Base-by-base conservation (phyloP, 371 early-diverging fungal genomes). In the Syncephalastrum racemosum region DNA sequence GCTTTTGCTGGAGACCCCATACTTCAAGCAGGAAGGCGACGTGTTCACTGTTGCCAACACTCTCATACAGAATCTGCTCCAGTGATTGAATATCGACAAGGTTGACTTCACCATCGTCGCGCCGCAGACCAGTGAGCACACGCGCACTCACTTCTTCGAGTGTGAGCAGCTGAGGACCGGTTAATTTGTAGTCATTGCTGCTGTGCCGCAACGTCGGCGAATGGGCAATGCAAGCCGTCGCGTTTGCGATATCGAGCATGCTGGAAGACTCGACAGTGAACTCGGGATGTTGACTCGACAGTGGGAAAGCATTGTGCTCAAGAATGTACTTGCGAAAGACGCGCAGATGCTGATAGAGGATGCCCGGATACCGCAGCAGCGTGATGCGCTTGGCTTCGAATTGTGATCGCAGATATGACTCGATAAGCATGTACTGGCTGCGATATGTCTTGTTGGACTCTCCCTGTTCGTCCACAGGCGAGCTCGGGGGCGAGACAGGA, bases 321-420 rank as follows among this genome's bases (percentile, higher is more conserved):
- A 64, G 63, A 56, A 79, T 71, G 50, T 79, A 73, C 47, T 75
- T 69, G 46, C 75, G 62, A 64, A 79, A 79, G 16, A 75, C 73
- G 7, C 70, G 43, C 25, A 79, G 47, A 60, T 79, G 79, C 56
- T 79, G 75, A 36, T 75, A 70, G 18, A 79, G 64, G 8, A 79
- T 66, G 45, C 79, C 79, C 24, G 79, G 79, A 63, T 79, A 73
- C n/a, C 75, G 66, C 50, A 79, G 59, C 42, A 75, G 63, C 46
- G 79, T 79, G 47, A 69, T 68, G 18, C 57, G 65, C 6, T 58
- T 62, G 36, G 60, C 51, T 48, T 71, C 67, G 39, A 73, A 75
- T 46, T 66, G 58, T 27, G 68, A 52, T n/a, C 66, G 64, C 20
- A 79, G 53, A 47, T 75, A 69, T 19, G 66, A 62, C 45, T 79